Base-by-base conservation (phyloP, 768 basidiomycete genomes). In the Suillus clintonianus region DNA sequence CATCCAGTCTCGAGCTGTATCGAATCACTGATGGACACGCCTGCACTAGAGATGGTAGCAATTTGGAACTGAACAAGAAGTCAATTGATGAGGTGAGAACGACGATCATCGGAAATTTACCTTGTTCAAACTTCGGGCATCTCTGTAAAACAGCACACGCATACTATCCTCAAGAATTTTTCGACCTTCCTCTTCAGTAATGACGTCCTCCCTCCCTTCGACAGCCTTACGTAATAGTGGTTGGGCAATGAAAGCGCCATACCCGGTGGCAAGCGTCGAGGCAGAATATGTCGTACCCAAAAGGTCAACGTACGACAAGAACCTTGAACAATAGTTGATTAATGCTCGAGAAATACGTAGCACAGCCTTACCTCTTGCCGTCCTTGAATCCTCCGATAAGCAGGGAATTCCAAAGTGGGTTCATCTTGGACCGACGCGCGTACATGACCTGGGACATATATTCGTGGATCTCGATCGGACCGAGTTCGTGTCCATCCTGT, bases 261-360 rank as follows among this genome's bases (percentile, higher is more conserved):
- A 97, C 0, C 97, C 97, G 0, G 97, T 98, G 3, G 96, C 97
- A 24, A 99, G 85, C 6, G 95, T 95, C 15, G 95, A 89, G 3
- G 97, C 88, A 10, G 90, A 84, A 76, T 99, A 99, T 0, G 97
- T 99, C 32, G 95, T 97, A n/a, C 97, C 97, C 24, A 97, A 83
- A 7, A 99, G 83, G 76, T 99, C 97, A 53, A 99, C 96, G 72
- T 89, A 98, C 7, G 94, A 88, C 55, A 99, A 79, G 83, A 97
- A 98, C 24, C 95, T 97, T 70, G 4, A 42, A 39, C 13, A n/a
- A 36, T 1, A 42, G n/a, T 36, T 66, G 27, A 59, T 27, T 11
- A 5, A 19, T 15, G 45, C 32, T 13, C 39, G 7, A 39, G 41
- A 50, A 17, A n/a, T 61, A n/a, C 36, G 14, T 53, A 51, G 19